Evolutionary conservation across 2,329 filamentous ascomycete species (phyloP).

Genomic region (Aspergillus novofumigatus): DNA sequence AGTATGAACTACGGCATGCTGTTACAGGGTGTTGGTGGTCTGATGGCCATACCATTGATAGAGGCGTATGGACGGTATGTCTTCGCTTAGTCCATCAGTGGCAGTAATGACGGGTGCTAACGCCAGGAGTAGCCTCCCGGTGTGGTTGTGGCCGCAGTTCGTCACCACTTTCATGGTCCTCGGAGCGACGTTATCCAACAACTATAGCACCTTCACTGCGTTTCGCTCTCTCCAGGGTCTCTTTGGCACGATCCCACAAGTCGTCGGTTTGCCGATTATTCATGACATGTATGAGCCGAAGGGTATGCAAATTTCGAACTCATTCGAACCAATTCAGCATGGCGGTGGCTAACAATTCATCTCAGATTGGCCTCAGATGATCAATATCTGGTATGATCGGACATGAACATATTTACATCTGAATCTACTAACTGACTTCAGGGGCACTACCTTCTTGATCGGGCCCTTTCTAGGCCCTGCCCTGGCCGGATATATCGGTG

Average conservation of each 20-base stretch:
- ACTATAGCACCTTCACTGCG: conserved; percentile 37
- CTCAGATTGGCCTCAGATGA: conserved; percentile 35
- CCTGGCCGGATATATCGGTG: conserved; percentile 35
- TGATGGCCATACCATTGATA: conserved; percentile 36
- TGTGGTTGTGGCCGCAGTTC: conserved; percentile 41
- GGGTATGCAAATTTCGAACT: conserved; percentile 8
- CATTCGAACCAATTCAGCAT: too few relatives aligned
- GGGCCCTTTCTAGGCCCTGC: conserved; percentile 37
- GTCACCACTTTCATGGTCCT: conserved; percentile 38
- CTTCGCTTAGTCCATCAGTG: not conserved
- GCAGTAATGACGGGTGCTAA: too few relatives aligned
- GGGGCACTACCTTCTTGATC: conserved; percentile 36
- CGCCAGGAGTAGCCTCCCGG: conserved; percentile 28
- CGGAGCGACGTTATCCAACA: conserved; percentile 36
- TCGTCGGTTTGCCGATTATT: conserved; percentile 39
- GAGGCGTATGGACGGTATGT: conserved; percentile 39
- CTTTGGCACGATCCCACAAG: conserved; percentile 37
- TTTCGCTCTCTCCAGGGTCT: conserved; percentile 37
- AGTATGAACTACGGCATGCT: conserved; percentile 40
- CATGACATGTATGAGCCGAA: conserved; percentile 35
- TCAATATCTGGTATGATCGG: conserved; percentile 33
- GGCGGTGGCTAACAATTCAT: not conserved
- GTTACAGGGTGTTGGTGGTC: conserved; percentile 36
- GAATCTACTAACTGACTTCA: not conserved
- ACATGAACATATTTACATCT: not conserved